Percentiles rank a stretch among this genome's conserved stretches.
These are phyloP conservation scores for Macadamia tetraphylla DNA, from an alignment of 164 flowering plant species.

Conservation along the genomic window DNA sequence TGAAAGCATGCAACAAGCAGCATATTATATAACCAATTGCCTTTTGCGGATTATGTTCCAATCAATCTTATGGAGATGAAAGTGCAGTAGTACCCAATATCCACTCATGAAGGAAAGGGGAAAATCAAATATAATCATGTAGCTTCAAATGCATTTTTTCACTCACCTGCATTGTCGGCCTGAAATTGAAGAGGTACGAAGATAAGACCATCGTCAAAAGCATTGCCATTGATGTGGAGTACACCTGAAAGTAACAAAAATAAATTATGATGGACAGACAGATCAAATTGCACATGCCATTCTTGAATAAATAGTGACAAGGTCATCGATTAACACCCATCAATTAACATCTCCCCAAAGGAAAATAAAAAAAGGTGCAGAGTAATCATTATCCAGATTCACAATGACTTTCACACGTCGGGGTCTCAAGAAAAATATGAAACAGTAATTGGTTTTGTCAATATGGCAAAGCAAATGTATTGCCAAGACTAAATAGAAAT, in stretches of 20 bases:
- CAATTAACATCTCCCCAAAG: too few species aligned
- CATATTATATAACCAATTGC: neutral
- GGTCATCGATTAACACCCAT: too few species aligned
- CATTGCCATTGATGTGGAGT: conserved; percentile 99
- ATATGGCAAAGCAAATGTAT: neutral
- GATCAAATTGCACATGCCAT: neutral
- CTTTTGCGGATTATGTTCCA: neutral
- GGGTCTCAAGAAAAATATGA: neutral
- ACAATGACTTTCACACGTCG: neutral
- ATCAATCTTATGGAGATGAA: neutral
- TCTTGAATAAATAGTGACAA: neutral
- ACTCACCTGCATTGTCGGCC: conserved; percentile 79
- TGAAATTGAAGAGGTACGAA: conserved; percentile 68
- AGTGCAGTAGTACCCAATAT: neutral
- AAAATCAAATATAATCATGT: neutral
- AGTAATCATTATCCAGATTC: too few species aligned
- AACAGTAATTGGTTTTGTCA: neutral
- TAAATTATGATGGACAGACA: neutral
- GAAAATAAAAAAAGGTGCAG: too few species aligned
- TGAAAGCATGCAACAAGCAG: neutral
- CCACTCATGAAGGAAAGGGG: neutral
- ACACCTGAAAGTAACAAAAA: conserved; percentile 45
- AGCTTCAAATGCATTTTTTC: neutral
- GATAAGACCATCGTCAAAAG: conserved; percentile 83
- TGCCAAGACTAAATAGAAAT: neutral